A percentile compares a stretch with the other conserved stretches of the same genome.
phyloP scores from a whole-genome alignment of 2,329 filamentous ascomycete genomes.

The Calonectria ilicicola region DNA sequence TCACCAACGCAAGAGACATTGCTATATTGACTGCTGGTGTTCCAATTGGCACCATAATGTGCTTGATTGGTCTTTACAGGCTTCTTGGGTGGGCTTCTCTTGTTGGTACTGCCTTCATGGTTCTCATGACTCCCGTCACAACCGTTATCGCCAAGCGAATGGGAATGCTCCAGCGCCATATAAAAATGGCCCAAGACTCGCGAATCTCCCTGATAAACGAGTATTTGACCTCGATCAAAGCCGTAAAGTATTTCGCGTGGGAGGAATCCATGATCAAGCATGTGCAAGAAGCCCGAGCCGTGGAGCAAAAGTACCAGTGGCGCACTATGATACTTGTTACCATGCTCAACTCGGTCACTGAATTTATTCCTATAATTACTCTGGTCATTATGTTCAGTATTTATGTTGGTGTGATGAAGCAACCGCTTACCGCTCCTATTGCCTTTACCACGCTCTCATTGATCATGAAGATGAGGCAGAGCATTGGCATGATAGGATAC shows the following conservation, averaged over 20 bases:
- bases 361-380: conserved; percentile 63
- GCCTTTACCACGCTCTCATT: conserved; percentile 68
- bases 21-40: background rate
- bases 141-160: background rate
- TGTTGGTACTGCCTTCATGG: background rate
- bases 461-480: conserved; percentile 63
- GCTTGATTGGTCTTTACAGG: background rate
- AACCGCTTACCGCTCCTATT: conserved; percentile 63
- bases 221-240: conserved; percentile 68
- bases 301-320: conserved; percentile 68
- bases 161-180: conserved; percentile 30
- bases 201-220: conserved; percentile 69
- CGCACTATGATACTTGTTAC: conserved; percentile 60
- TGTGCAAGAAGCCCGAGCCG: conserved; percentile 60
- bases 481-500: conserved; percentile 62
- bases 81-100: background rate
- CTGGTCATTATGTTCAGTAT: conserved; percentile 66
- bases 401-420: conserved; percentile 59
- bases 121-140: background rate
- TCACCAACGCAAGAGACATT: background rate
- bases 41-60: background rate
- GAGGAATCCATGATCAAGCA: conserved; percentile 63
- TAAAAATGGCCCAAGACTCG: conserved; percentile 66
- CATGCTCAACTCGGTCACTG: conserved; percentile 60
- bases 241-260: conserved; percentile 72